phyloP scores from a whole-genome alignment of 495 filamentous ascomycete species.

The Chlorociboria aeruginascens region DNA sequence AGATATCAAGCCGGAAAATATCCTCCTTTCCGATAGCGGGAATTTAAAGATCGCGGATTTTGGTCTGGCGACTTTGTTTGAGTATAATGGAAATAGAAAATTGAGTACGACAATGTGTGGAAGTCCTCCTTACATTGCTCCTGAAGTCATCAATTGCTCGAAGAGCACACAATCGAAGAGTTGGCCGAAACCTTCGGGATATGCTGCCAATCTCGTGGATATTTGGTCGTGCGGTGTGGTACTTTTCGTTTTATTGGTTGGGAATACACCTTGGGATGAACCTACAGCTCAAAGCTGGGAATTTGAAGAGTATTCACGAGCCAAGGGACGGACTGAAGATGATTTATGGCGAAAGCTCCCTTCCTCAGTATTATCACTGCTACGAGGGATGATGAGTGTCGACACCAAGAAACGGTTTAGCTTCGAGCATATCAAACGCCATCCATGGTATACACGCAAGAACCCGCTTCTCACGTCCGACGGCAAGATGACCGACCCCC shows the following conservation, averaged over 20 bases:
- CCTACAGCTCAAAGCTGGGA: constrained; percentile 72
- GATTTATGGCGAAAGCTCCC: constrained; percentile 79
- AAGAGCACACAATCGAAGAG: constrained; percentile 27
- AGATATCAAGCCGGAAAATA: constrained; percentile 88
- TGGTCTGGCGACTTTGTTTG: constrained; percentile 86
- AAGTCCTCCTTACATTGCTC: constrained; percentile 93
- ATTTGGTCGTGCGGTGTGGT: constrained; percentile 98
- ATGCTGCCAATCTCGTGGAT: constrained; percentile 74
- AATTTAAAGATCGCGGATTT: constrained; percentile 96
- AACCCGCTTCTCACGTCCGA: constrained; percentile 65
- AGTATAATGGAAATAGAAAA: constrained; percentile 71
- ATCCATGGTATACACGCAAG: constrained; percentile 87
- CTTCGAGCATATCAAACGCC: constrained; percentile 75
- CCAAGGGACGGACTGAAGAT: constrained; percentile 67
- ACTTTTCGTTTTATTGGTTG: constrained; percentile 85
- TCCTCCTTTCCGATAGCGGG: constrained; percentile 67
- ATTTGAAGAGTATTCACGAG: constrained; percentile 72
- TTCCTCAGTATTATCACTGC: constrained; percentile 63
- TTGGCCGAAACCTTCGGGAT: constrained; percentile 45
- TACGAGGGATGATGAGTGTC: constrained; percentile 88
- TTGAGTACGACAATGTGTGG: constrained; percentile 82
- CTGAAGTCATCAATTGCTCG: constrained; percentile 61
- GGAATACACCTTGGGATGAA: constrained; percentile 97
- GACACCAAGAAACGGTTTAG: constrained; percentile 67
- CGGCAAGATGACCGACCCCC: constrained; percentile 65